These are phyloP conservation scores for Monarda citriodora DNA, from an alignment of 305 asterid species.

Conservation along the genomic window DNA sequence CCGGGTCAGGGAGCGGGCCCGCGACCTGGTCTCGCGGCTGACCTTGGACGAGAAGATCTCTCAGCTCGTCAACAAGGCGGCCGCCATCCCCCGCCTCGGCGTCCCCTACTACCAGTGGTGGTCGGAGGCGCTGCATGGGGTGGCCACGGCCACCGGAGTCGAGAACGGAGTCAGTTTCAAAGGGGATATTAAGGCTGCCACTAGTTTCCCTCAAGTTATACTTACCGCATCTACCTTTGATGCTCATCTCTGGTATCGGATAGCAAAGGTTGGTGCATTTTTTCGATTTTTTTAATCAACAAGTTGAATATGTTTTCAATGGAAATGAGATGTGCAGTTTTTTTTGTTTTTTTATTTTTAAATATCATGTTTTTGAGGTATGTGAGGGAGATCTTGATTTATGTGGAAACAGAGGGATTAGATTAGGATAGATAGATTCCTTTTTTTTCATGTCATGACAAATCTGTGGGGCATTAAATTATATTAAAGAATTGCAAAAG, in stretches of 20 bases:
- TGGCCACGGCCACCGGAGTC: slow-evolving; percentile 39
- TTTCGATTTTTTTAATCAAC: too few species aligned
- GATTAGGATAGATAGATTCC: background rate
- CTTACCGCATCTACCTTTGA: slow-evolving; percentile 62
- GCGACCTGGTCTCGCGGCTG: slow-evolving; percentile 67
- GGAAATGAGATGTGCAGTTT: background rate
- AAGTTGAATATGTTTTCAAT: too few species aligned
- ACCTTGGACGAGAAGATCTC: slow-evolving; percentile 74
- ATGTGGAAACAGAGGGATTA: slow-evolving; percentile 4
- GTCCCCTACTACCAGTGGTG: slow-evolving; percentile 71
- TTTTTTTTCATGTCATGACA: slow-evolving; percentile 13
- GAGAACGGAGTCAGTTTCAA: slow-evolving; percentile 45
- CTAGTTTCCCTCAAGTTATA: slow-evolving; percentile 73
- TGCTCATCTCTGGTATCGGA: slow-evolving; percentile 45
- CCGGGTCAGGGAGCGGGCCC: slow-evolving; percentile 41
- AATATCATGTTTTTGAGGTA: background rate
- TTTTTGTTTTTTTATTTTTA: background rate
- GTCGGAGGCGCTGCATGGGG: slow-evolving; percentile 86
- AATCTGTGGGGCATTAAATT: slow-evolving; percentile 15
- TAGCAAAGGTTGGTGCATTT: slow-evolving; percentile 47
- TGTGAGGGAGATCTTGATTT: slow-evolving; percentile 15
- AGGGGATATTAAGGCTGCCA: slow-evolving; percentile 48
- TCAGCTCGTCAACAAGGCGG: slow-evolving; percentile 65
- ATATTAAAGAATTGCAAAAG: slow-evolving; percentile 2
- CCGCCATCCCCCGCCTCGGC: slow-evolving; percentile 56